Base-by-base conservation (phyloP, 106 monocot genomes). In the Allium fistulosum region DNA sequence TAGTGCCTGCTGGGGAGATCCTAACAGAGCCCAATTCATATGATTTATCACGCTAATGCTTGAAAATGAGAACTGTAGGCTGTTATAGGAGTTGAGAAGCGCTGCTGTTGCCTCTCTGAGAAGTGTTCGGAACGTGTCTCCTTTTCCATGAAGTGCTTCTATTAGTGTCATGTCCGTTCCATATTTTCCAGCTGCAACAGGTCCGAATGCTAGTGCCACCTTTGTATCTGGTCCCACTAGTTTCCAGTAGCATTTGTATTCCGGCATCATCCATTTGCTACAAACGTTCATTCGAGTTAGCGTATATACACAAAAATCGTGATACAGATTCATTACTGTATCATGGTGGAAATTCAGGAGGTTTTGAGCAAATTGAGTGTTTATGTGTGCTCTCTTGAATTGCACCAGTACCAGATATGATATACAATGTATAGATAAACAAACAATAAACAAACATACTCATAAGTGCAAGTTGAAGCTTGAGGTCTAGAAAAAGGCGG, bases 51-150 rank as follows among this genome's bases (percentile, higher is more conserved):
- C 85, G 3, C 62, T 51, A 0, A 77, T n/a, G 0, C 83, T 77
- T 0, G 83, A 62, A 63, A 79, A 84, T 58, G 53, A 14, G 78
- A 84, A 84, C 7, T 52, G 14, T 3, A 74, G 47, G 67, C 73
- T 88, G 67, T 83, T 59, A 68, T 80, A 89, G 62, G 85, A 85
- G 74, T 89, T 89, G 17, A 89, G 82, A 1, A 89, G 80, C 15
- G 82, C 71, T 7, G 85, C 60, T 0, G 82, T 85, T 11, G 71
- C 82, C 51, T 89, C 85, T 58, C 85, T 68, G 7, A 89, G 77
- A 4, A 89, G 80, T 9, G 89, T 85, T 13, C 51, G 59, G 69
- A 82, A 89, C 4, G 71, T 61, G 53, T 85, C 85, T 4, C 80
- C 85, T 8, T 72, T 61, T 13, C 82, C 82, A 3, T 85, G 75